Base-by-base conservation (phyloP, 1,139 yeast species). In the Blastobotrys buckinghamii region DNA sequence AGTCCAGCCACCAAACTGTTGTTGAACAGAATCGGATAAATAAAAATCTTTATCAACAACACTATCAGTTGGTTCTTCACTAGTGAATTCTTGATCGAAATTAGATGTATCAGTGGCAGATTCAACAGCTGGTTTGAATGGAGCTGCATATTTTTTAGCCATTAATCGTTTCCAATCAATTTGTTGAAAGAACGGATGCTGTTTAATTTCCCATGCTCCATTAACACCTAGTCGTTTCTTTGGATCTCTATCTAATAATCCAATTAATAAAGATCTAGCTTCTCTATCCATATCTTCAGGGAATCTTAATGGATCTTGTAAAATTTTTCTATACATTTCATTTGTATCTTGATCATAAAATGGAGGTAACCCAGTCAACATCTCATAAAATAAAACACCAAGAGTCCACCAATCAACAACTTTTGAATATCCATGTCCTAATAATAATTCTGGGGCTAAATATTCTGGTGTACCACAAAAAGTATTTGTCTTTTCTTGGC, bases 391-490 rank as follows among this genome's bases (percentile, higher is more conserved):
- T 47, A 92, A 73, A 13, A 94, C 92, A 39, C 98, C 98, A 58
- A 92, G 74, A 1, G 98, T 92, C 98, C 98, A 92, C 94, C 97
- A 92, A 69, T 92, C 98, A 19, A 92, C 97, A 19, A 85, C 84
- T 65, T 96, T 82, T 5, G 97, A 88, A 67, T 92, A 92, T 1
- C 98, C 98, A 63, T 88, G 90, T 46, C 95, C 95, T 55, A 89
- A 72, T 43, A 92, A 71, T 56, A 92, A 73, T 67, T 94, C 99
- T 0, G 99, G 98, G 0, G 97, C 97, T 58, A 92, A 75, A 66
- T 92, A 92, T 64, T 90, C 97, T 0, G 97, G 97, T 0, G 97
- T 90, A 42, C 97, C 97, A 69, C 97, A 90, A 63, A 90, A 90
- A 0, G 98, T 92, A 61, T 84, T 85, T 2, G 98, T 92, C 66